A percentile compares a stretch with the other conserved stretches of the same genome.
These are phyloP conservation scores for Pseudogymnoascus sp. DNA, from an alignment of 2,329 filamentous ascomycete genomes.

Conservation along the genomic window DNA sequence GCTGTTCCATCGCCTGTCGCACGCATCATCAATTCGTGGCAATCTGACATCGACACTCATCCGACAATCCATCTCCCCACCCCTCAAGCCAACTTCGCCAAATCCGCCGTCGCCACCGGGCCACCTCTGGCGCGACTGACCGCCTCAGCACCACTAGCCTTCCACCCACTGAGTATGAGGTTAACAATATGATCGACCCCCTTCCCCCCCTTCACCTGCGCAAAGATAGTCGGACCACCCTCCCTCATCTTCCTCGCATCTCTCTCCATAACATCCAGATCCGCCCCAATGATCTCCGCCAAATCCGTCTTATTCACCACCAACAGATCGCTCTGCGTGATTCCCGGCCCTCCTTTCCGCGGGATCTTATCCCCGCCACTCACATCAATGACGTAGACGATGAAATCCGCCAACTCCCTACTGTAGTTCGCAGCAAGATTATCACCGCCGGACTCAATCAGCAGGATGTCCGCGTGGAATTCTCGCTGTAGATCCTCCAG, in stretches of 20 bases:
- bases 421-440: slow-evolving; percentile 97
- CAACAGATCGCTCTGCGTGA: slow-evolving; percentile 90
- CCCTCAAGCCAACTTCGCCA: neutral
- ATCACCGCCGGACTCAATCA: slow-evolving; percentile 94
- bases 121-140: slow-evolving; percentile 49
- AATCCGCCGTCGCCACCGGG: slow-evolving; percentile 45
- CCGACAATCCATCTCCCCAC: neutral
- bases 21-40: neutral
- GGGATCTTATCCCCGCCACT: slow-evolving; percentile 95
- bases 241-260: slow-evolving; percentile 93
- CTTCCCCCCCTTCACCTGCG: slow-evolving; percentile 89
- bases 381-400: slow-evolving; percentile 98
- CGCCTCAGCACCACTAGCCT: slow-evolving; percentile 72
- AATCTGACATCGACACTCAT: neutral
- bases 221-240: slow-evolving; percentile 91
- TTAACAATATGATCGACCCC: slow-evolving; percentile 82
- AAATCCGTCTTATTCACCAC: slow-evolving; percentile 97
- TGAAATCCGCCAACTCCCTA: slow-evolving; percentile 90
- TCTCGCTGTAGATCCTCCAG: slow-evolving; percentile 80
- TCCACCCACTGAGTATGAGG: slow-evolving; percentile 87
- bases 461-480: slow-evolving; percentile 74
- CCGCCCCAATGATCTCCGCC: slow-evolving; percentile 82
- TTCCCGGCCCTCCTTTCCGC: slow-evolving; percentile 89
- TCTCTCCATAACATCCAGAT: slow-evolving; percentile 87
- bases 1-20: neutral